These are phyloP conservation scores for Phytophthora sp. DNA, from an alignment of 352 stramenopile genomes.

Conservation along the genomic window DNA sequence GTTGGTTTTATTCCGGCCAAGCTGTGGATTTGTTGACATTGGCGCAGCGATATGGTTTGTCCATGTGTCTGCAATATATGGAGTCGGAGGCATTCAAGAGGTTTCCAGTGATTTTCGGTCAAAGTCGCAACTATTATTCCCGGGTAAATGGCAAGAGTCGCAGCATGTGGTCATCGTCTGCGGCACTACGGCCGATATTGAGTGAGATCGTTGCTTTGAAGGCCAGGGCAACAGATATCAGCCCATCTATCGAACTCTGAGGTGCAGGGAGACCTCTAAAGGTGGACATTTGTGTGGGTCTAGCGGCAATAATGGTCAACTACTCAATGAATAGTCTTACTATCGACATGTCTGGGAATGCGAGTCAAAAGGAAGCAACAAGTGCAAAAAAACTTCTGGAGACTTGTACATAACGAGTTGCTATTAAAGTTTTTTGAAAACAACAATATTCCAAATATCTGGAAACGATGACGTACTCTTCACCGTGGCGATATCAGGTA, in stretches of 20 bases:
- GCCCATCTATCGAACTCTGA: neutral
- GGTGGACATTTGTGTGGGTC: neutral
- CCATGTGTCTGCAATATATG: conserved; percentile 33
- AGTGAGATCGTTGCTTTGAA: conserved; percentile 26
- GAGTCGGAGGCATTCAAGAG: conserved; percentile 27
- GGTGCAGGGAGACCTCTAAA: neutral
- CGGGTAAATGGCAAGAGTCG: conserved; percentile 25
- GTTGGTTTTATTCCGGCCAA: conserved; percentile 38
- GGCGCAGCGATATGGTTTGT: conserved; percentile 16
- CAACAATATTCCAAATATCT: too few species aligned
- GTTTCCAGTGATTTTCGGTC: conserved; percentile 21
- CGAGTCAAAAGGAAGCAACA: too few species aligned
- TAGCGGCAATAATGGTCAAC: too few species aligned
- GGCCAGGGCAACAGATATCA: neutral
- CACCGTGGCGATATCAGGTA: too few species aligned
- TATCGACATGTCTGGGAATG: too few species aligned
- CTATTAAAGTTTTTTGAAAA: too few species aligned
- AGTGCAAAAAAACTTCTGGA: too few species aligned
- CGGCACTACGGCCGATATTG: conserved; percentile 9
- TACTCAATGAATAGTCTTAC: too few species aligned
- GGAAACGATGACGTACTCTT: too few species aligned
- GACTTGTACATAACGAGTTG: too few species aligned
- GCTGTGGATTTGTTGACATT: conserved; percentile 28
- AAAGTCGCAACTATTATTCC: neutral
- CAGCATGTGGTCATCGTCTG: conserved; percentile 43